Base-by-base conservation (phyloP, 371 early-diverging fungal species). In the Fennellomyces sp. region DNA sequence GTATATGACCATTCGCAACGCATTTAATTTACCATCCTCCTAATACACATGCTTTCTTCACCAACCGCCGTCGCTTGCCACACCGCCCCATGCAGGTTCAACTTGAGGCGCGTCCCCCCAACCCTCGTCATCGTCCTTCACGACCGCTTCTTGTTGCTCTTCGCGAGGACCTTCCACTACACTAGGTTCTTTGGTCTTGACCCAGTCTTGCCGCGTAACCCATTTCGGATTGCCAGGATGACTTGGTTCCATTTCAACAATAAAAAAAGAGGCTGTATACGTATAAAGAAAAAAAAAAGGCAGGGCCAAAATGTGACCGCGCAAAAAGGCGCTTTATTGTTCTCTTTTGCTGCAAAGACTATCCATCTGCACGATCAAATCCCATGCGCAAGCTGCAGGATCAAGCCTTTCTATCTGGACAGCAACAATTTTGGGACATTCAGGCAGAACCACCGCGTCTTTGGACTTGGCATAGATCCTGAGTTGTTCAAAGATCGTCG, bases 181-280 rank as follows among this genome's bases (percentile, higher is more conserved):
- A 19, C 31, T 42, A 19, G 33, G 31, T 21, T 52, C 54, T 23
- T 17, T 26, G 5, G 48, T 12, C 26, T 53, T 52, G n/a, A 13
- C 15, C 61, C 61, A 60, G 31, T 60, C 54, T 30, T 51, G 28
- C 6, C 25, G 33, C 11, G 45, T 17, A 7, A 41, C 33, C 61
- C 61, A 60, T 21, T 30, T 17, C 7, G 61, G 61, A n/a, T 52
- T 15, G 21, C 61, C 61, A 5, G 61, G 61, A 45, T 60, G 61
- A 13, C 4, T 7, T 15, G 61, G 61, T 25, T 52, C n/a, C n/a
- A 2, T 23, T 25, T 39, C 17, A 5, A n/a, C 17, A 11, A 39
- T 11, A 39, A 13, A 39, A 39, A 39, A 39, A 19, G 17, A 2
- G 13, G n/a, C n/a, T n/a, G n/a, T n/a, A 39, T 6, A 39, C 13